Conservation (phyloP, 208 protist genomes). For the Leishmania tarentolae region DNA sequence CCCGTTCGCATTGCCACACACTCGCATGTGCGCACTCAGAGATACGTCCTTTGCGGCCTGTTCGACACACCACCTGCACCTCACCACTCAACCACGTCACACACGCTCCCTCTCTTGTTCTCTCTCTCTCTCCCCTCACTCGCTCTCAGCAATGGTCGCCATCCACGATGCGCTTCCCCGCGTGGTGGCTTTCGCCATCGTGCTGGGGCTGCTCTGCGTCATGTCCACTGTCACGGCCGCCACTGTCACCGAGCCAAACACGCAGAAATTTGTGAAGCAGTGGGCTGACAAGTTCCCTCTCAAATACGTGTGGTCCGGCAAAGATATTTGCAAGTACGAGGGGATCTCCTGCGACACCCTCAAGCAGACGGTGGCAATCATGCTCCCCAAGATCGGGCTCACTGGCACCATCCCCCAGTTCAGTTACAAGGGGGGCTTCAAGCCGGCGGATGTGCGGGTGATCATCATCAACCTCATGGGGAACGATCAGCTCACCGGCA, state of each 20-base stretch:
- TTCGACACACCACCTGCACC: not conserved
- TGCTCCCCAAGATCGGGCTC: slow-evolving; percentile 27
- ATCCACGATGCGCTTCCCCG: not conserved
- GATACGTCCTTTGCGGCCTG: not conserved
- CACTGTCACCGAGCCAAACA: slow-evolving; percentile 30
- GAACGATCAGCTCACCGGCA: slow-evolving; percentile 26
- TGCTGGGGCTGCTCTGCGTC: slow-evolving; percentile 12
- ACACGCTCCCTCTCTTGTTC: not conserved
- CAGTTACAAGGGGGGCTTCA: slow-evolving; percentile 19
- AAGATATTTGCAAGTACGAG: slow-evolving; percentile 45
- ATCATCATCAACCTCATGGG: slow-evolving; percentile 33
- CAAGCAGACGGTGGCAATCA: slow-evolving; percentile 27
- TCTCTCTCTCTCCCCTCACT: not conserved
- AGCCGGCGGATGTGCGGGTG: slow-evolving; percentile 26
- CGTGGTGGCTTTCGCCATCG: not conserved
- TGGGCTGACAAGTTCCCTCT: slow-evolving; percentile 26
- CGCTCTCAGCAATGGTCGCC: not conserved
- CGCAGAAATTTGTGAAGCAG: slow-evolving; percentile 34
- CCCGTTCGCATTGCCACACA: not conserved
- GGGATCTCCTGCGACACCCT: slow-evolving; percentile 41
- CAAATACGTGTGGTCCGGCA: slow-evolving; percentile 41
- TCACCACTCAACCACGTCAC: not conserved
- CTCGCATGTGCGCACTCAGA: not conserved
- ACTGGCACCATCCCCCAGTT: slow-evolving; percentile 31
- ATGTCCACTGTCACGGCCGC: not conserved